These are phyloP conservation scores for Geosmithia morbida DNA, from an alignment of 2,329 filamentous ascomycete genomes.

Conservation along the genomic window DNA sequence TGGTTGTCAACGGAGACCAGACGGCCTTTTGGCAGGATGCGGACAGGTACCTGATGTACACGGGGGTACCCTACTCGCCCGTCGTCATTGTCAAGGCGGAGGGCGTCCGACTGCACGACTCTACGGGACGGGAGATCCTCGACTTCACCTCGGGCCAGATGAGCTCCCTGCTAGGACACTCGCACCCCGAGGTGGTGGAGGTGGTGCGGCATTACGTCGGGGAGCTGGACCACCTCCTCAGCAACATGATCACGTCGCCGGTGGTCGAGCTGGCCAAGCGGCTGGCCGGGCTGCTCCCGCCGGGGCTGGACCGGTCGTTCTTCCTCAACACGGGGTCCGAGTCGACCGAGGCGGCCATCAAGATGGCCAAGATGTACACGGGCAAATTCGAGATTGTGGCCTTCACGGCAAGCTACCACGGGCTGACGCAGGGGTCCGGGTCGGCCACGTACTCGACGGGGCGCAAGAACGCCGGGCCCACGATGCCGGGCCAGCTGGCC, in stretches of 20 bases:
- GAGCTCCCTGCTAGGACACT: slow-evolving; percentile 43
- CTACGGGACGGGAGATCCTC: slow-evolving; percentile 29
- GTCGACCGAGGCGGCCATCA: slow-evolving; percentile 47
- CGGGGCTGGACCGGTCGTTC: slow-evolving; percentile 36
- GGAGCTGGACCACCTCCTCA: slow-evolving; percentile 43
- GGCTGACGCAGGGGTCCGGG: slow-evolving; percentile 39
- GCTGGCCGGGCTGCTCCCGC: slow-evolving; percentile 31
- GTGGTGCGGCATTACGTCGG: slow-evolving; percentile 32
- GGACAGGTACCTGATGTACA: slow-evolving; percentile 10
- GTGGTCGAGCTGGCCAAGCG: slow-evolving; percentile 39
- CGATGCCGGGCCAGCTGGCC: slow-evolving; percentile 40
- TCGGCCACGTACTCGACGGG: slow-evolving; percentile 42
- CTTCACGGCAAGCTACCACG: slow-evolving; percentile 44
- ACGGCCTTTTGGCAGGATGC: slow-evolving; percentile 5
- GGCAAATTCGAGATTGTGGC: slow-evolving; percentile 52
- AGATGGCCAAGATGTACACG: slow-evolving; percentile 48
- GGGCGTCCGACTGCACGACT: slow-evolving; percentile 30
- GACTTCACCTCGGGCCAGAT: slow-evolving; percentile 49
- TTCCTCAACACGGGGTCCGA: slow-evolving; percentile 44
- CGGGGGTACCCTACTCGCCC: slow-evolving; percentile 11
- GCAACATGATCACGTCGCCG: slow-evolving; percentile 41
- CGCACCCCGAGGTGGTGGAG: slow-evolving; percentile 41
- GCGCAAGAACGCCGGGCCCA: slow-evolving; percentile 28
- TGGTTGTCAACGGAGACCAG: background rate
- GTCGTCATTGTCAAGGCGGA: slow-evolving; percentile 25